Conservation (phyloP, 495 filamentous ascomycete species). For the Penicillium cosmopolitanum region DNA sequence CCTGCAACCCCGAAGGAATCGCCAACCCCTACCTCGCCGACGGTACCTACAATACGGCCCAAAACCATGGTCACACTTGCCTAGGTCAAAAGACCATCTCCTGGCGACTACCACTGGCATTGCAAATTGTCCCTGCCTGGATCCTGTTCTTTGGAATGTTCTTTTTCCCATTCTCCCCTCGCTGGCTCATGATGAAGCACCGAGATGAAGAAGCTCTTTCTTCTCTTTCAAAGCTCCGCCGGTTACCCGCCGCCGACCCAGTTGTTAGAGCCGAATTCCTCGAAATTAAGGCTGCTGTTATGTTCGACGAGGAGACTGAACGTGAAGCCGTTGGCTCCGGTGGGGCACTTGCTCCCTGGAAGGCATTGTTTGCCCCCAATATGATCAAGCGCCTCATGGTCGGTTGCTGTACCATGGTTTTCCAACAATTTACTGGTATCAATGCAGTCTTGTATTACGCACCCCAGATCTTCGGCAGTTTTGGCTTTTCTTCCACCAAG, state of each 20-base stretch:
- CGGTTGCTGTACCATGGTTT: slow-evolving; percentile 43
- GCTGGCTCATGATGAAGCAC: slow-evolving; percentile 78
- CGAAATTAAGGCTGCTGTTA: slow-evolving; percentile 62
- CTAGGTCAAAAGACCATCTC: slow-evolving; percentile 45
- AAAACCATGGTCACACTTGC: slow-evolving; percentile 39
- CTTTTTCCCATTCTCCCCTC: slow-evolving; percentile 75
- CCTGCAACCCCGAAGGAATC: background rate
- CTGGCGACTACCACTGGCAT: slow-evolving; percentile 48
- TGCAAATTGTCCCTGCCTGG: slow-evolving; percentile 60
- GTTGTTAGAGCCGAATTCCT: slow-evolving; percentile 67
- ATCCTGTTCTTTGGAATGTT: slow-evolving; percentile 73
- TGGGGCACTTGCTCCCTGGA: slow-evolving; percentile 63
- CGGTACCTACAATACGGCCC: slow-evolving; percentile 33
- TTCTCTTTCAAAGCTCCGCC: slow-evolving; percentile 68
- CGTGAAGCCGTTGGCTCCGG: slow-evolving; percentile 54
- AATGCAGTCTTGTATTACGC: slow-evolving; percentile 69
- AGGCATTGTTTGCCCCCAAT: slow-evolving; percentile 47
- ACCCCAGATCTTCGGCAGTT: slow-evolving; percentile 33
- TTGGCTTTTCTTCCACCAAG: slow-evolving; percentile 32
- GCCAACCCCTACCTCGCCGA: slow-evolving; percentile 31
- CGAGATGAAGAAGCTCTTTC: slow-evolving; percentile 73
- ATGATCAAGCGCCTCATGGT: slow-evolving; percentile 64
- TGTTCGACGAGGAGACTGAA: slow-evolving; percentile 61
- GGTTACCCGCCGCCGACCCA: slow-evolving; percentile 61
- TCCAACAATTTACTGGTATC: slow-evolving; percentile 66